A percentile compares a stretch with the other conserved stretches of the same genome.
phyloP scores from a whole-genome alignment of 805 yeast genomes.

The Nakazawaea wyomingensis region DNA sequence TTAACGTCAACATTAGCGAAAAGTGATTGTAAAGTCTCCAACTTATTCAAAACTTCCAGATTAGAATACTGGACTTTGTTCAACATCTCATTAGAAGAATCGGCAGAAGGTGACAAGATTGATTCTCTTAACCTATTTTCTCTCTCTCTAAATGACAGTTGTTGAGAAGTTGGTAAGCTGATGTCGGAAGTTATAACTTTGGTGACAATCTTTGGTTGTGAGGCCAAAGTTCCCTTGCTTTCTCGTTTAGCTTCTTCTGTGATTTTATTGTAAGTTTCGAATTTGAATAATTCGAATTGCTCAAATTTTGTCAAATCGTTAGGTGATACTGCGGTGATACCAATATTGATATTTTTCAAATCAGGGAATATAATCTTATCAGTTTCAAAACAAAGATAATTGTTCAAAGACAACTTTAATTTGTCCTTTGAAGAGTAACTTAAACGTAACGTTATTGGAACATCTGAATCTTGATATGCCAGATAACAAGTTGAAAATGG shows the following conservation, averaged over 20 bases:
- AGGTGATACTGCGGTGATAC: constrained; percentile 46
- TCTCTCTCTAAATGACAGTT: constrained; percentile 15
- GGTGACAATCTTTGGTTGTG: constrained; percentile 40
- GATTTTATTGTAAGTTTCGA: constrained; percentile 50
- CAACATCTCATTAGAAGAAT: not conserved
- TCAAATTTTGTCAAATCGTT: constrained; percentile 36
- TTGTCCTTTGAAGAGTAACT: constrained; percentile 44
- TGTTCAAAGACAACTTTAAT: constrained; percentile 67
- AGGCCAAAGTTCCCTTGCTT: constrained; percentile 45
- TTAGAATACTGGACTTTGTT: constrained; percentile 4
- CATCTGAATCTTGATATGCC: constrained; percentile 60
- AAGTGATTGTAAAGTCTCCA: constrained; percentile 5
- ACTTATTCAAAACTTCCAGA: constrained; percentile 7
- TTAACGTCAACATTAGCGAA: not conserved
- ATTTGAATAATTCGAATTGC: constrained; percentile 57
- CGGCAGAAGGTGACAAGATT: not conserved
- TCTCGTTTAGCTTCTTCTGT: constrained; percentile 48
- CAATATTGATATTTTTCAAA: constrained; percentile 38
- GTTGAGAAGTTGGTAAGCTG: constrained; percentile 1
- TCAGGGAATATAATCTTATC: constrained; percentile 43
- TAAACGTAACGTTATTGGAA: constrained; percentile 64
- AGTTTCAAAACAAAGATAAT: constrained; percentile 65
- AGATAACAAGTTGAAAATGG: constrained; percentile 54
- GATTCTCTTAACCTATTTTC: constrained; percentile 18
- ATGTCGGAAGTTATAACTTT: constrained; percentile 24